Base-by-base conservation (phyloP, 805 yeast species). In the Saccharomyces mikatae region DNA sequence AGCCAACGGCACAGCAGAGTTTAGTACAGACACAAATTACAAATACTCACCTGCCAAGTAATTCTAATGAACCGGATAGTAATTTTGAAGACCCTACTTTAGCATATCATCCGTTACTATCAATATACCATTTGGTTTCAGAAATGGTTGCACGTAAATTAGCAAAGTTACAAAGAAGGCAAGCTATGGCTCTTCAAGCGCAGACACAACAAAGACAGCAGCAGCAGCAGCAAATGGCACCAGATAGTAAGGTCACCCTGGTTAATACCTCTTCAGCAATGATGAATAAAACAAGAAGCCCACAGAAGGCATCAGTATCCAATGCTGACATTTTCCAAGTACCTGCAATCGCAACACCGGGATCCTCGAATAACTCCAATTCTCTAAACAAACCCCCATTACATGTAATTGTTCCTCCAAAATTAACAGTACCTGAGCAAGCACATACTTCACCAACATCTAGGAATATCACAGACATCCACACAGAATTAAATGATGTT, bases 51-150 rank as follows among this genome's bases (percentile, higher is more conserved):
- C 6, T 17, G 44, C 10, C 48, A 22, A 55, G 48, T 41, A 46
- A 9, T 17, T 51, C 49, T 17, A 47, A 54, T 2, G 50, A 52
- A 21, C 50, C 52, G 26, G 41, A 54, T 30, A 50, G 52, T 13
- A 49, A 41, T 22, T 62, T 65, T 29, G 64, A 82, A 1, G 94
- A 89, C 69, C 97, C 98, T 14, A 87, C 96, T 0, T 76, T 80
- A 52, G 92, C 91, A 1, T 91, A 80, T 69, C 96, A 91, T 71
- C 98, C 99, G 0, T 76, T 91, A 58, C 73, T 92, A 11, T 89
- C 96, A 6, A 85, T 92, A 41, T 94, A 94, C 68, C 86, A 81
- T 65, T 76, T 94, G 59, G 96, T 90, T 17, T 84, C 82, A 52
- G 99, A 94, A 71, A 87, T 89, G 86, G 67, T 78, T 58, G 82